These are phyloP conservation scores for Ustilago nuda DNA, from an alignment of 1,284 basidiomycete genomes.

Conservation along the genomic window DNA sequence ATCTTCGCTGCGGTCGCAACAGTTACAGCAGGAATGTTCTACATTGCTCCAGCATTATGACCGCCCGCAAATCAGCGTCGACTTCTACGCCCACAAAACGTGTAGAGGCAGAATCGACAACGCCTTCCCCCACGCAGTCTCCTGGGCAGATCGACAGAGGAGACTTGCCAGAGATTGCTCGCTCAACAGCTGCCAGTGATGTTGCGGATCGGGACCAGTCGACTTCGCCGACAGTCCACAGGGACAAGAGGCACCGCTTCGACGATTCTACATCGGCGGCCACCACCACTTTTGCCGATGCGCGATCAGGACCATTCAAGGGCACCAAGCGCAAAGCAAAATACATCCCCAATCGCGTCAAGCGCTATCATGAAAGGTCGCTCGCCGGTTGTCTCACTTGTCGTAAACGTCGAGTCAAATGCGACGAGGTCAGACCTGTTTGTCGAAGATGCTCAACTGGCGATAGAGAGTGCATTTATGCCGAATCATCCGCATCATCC, in stretches of 20 bases:
- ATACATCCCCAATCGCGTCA: slow-evolving; percentile 43
- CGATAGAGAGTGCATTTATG: slow-evolving; percentile 43
- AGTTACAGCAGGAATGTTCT: background rate
- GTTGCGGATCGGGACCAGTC: background rate
- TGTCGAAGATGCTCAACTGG: slow-evolving; percentile 41
- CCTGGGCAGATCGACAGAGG: background rate
- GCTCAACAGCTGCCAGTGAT: background rate
- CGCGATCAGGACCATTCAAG: slow-evolving; percentile 24
- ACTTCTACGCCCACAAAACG: background rate
- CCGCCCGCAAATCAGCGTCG: slow-evolving; percentile 18
- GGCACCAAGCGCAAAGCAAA: slow-evolving; percentile 48
- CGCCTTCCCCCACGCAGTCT: background rate
- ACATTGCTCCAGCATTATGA: slow-evolving; percentile 13
- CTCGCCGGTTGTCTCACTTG: slow-evolving; percentile 45
- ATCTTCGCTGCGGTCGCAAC: background rate
- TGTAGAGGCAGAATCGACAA: background rate
- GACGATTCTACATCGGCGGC: slow-evolving; percentile 1
- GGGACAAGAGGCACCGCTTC: slow-evolving; percentile 9
- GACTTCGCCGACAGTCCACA: background rate
- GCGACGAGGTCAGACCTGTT: slow-evolving; percentile 40
- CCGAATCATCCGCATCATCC: slow-evolving; percentile 7
- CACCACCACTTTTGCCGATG: background rate
- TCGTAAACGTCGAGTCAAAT: slow-evolving; percentile 47
- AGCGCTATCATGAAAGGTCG: slow-evolving; percentile 48
- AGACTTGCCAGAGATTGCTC: background rate